Evolutionary conservation across 2,329 filamentous ascomycete genomes (phyloP), one percentile per base, ranked within the genome.

Genomic region (Sporothrix globosa): DNA sequence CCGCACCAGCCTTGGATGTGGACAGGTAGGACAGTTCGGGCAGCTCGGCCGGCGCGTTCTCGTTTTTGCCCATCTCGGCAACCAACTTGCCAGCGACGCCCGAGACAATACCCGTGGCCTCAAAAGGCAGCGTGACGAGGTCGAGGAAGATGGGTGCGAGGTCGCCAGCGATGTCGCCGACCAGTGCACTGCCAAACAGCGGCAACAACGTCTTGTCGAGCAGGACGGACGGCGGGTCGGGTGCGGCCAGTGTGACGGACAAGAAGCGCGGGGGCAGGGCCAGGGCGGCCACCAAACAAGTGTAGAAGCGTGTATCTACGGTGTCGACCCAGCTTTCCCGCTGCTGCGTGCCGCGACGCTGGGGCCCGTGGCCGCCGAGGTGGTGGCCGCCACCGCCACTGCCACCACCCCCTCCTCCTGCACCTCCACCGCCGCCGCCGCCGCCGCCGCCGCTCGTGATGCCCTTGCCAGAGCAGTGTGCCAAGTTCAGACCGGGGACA

Each of bases 41-140:
- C 74, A 81, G 84, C 72, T 82, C 81, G 46, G 79, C 78, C 75
- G 82, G 39, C 9, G 58, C 21, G 58, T 17, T 27, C 13, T 19
- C 39, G 4, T 39, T 81, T 69, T 39, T 82, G 69, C 84, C 80
- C 79, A 92, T 90, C 60, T 92, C 91, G 66, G 91, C 88, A 0
- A 93, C 91, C 39, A 98, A 83, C 69, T 89, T 87, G 34, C 93
- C 92, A 0, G 95, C 94, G 2, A 99, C 92, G 39, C 96, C 95
- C 75, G 94, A 97, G 3, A 99, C 93, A 71, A 99, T 97, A 27
- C 95, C 95, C 0, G 94, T 97, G 9, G 93, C 93, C 79, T 97
- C 93, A 54, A 95, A 85, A 0, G 95, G 92, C 53, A 98, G 82
- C 54, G 88, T 88, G 24, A 88, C 88, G 34, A 99, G 85, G 76